phyloP scores from a whole-genome alignment of 2,329 filamentous ascomycete genomes.

The Hypoxylon sp. region DNA sequence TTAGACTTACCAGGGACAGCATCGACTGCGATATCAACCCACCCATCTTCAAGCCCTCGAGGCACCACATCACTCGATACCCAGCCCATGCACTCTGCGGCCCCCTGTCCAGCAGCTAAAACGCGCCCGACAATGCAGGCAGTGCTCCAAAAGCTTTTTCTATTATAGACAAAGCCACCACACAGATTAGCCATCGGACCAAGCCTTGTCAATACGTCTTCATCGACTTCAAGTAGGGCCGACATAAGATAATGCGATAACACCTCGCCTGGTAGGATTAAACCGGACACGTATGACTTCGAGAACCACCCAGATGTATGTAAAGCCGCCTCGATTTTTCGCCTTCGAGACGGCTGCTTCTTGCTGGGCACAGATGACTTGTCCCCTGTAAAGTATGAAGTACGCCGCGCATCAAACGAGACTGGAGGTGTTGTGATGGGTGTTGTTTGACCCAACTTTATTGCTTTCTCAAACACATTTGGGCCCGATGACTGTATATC shows the following conservation, averaged over 20 bases:
- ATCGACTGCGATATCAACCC: constrained; percentile 72
- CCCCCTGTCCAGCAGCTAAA: constrained; percentile 72
- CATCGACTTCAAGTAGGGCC: constrained; percentile 75
- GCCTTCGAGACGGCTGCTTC: constrained; percentile 61
- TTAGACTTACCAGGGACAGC: constrained; percentile 65
- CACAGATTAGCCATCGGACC: constrained; percentile 74
- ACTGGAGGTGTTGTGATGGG: constrained; percentile 60
- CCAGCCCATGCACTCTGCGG: constrained; percentile 78
- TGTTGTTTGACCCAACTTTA: constrained; percentile 60
- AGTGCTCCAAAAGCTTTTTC: constrained; percentile 79
- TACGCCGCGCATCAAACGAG: constrained; percentile 57
- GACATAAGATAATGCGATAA: constrained; percentile 76
- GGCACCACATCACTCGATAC: constrained; percentile 73
- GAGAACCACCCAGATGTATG: constrained; percentile 76
- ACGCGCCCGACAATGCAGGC: constrained; percentile 76
- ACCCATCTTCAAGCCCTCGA: constrained; percentile 66
- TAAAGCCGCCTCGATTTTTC: constrained; percentile 70
- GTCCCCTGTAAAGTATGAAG: constrained; percentile 64
- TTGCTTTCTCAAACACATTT: constrained; percentile 65
- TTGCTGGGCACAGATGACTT: constrained; percentile 50
- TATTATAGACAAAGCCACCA: constrained; percentile 74
- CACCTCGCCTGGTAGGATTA: constrained; percentile 75
- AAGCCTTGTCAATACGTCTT: constrained; percentile 69
- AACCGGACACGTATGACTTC: constrained; percentile 76
- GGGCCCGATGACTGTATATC: constrained; percentile 68